Evolutionary conservation across 208 protist species (phyloP).

Genomic region (Strigomonas oncopelti): DNA sequence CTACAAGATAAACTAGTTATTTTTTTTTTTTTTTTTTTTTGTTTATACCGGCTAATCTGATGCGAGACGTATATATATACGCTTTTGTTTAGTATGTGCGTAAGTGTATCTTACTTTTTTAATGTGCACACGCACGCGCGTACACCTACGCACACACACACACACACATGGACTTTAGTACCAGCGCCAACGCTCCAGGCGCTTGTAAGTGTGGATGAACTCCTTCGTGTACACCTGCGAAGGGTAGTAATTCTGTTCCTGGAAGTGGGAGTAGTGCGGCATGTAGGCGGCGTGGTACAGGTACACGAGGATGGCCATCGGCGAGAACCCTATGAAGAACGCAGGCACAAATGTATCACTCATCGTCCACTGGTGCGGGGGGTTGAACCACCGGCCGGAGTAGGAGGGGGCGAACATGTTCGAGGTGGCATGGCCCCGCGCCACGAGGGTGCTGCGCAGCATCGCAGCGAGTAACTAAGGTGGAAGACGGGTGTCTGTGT

Average conservation of each 20-base stretch:
- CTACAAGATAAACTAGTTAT: slow-evolving; percentile 7
- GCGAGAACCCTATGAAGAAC: slow-evolving; percentile 80
- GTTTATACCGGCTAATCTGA: too few species aligned
- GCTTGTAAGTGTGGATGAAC: slow-evolving; percentile 89
- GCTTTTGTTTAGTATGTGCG: too few species aligned
- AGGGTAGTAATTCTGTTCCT: slow-evolving; percentile 91
- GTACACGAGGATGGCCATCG: slow-evolving; percentile 75
- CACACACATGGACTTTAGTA: slow-evolving; percentile 51
- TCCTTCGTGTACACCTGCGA: slow-evolving; percentile 88
- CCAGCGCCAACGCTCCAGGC: slow-evolving; percentile 88
- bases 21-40: slow-evolving; percentile 1
- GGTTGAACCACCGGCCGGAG: slow-evolving; percentile 89
- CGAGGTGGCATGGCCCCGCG: slow-evolving; percentile 79
- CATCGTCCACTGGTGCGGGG: slow-evolving; percentile 90
- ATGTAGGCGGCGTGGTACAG: slow-evolving; percentile 87
- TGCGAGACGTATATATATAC: too few species aligned
- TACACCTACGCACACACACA: too few species aligned
- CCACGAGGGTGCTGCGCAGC: slow-evolving; percentile 61
- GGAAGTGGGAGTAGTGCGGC: slow-evolving; percentile 88
- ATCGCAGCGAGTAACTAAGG: slow-evolving; percentile 22
- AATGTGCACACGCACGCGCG: too few species aligned
- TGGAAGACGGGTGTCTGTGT: slow-evolving; percentile 2
- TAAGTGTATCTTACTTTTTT: too few species aligned
- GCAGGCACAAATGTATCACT: slow-evolving; percentile 79
- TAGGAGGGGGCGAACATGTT: slow-evolving; percentile 86